Base-by-base conservation (phyloP, 73 alveolate species). In the Breviolum minutum region DNA sequence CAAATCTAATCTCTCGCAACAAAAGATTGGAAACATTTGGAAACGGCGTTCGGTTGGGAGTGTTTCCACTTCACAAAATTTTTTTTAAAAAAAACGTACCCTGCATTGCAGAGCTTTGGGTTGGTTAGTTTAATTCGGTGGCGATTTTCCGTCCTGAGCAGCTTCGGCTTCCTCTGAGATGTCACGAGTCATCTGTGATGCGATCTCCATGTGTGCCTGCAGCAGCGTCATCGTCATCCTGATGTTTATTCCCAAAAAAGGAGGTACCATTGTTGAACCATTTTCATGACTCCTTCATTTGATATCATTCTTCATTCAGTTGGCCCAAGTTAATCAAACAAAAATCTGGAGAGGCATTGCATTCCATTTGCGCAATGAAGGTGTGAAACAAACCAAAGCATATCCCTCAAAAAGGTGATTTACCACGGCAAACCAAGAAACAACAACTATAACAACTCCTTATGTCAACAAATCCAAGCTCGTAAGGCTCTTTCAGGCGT, bases 121-220 rank as follows among this genome's bases (percentile, higher is more conserved):
- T 20, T 83, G 90, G 48, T 26, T 13, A 19, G 24, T 60, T 40
- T 40, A 14, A 7, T 40, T 40, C 54, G 54, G 54, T 40, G 54
- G 54, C 54, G 54, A 3, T 40, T 40, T 40, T 40, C 63, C 63
- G 63, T 76, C 85, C 85, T 76, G 92, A 24, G n/a, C 29, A 61
- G 63, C 95, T 27, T 69, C 85, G n/a, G 66, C 63, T 7, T 29
- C 85, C 73, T 68, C 84, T 54, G 69, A 32, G 48, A 90, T 60
- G 48, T 90, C 96, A 61, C 68, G 62, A 61, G 96, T 90, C 96
- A 90, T 90, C 87, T 90, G 96, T 29, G 96, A 90, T 62, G 96
- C 96, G 16, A 90, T 90, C 96, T 88, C 95, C 95, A 68, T 48
- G 94, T 85, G 86, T 22, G 84, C 86, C 82, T 66, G 73, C 64